Base-by-base conservation (phyloP, 768 basidiomycete species). In the Termitomyces sp. region DNA sequence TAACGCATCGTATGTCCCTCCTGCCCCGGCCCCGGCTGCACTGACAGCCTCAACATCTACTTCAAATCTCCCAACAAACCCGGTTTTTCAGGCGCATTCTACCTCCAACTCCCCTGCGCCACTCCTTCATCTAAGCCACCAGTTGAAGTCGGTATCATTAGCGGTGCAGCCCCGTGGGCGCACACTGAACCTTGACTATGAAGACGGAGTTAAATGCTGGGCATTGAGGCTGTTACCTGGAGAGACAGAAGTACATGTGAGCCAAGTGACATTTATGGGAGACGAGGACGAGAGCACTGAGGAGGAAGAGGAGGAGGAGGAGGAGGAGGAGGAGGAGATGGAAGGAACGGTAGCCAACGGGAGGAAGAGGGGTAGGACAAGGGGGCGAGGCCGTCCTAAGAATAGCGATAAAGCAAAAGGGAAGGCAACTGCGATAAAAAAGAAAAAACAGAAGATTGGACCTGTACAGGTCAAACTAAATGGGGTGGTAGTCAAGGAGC, bases 151-250 rank as follows among this genome's bases (percentile, higher is more conserved):
- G 39, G 76, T 88, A 36, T 75, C 68, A n/a, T 66, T 88, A 55
- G 73, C 71, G 39, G 79, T 84, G n/a, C 75, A 84, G 48, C 90
- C 90, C 12, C 73, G 71, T 10, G 85, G 82, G 32, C 77, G 91
- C 40, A 73, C 73, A 20, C 70, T 93, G 39, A 73, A 72, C 32
- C 73, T 93, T 32, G 85, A 90, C 64, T 73, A 84, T 55, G 77
- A 77, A 43, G 88, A 91, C 53, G 88, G 90, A 4, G 91, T 93
- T 48, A 83, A 80, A 66, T 82, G 73, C 36, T 93, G 91, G 91
- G 82, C 83, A 4, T 74, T 91, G 69, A 78, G 85, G 47, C 76
- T 92, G 34, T 74, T 76, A 10, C 74, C 75, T 1, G 79, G 77
- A 9, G 91, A 93, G 66, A 79, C 78, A 3, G 78, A 76, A 3